Percentiles rank a stretch among this genome's conserved stretches.
Conservation (phyloP, 2,329 filamentous ascomycete species). For the Trichoderma sp. region DNA sequence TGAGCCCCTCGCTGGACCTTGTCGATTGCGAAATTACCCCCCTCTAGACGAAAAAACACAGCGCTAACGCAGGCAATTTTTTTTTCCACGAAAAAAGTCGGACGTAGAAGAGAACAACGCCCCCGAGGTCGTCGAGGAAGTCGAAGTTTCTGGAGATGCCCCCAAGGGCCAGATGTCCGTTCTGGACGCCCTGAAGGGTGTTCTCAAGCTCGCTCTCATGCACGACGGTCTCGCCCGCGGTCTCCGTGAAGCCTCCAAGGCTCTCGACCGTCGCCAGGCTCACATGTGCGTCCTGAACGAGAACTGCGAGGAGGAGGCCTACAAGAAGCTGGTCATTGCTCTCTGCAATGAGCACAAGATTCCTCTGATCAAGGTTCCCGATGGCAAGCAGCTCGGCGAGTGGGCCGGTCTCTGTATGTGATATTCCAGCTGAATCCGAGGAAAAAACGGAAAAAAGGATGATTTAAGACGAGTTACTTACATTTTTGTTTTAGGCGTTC, state of each 20-base stretch:
- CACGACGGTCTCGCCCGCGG: constrained; percentile 99
- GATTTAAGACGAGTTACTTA: constrained; percentile 38
- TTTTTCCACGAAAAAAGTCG: constrained; percentile 64
- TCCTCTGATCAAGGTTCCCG: constrained; percentile 98
- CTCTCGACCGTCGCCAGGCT: constrained; percentile 95
- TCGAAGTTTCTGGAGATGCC: constrained; percentile 93
- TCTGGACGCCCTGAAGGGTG: constrained; percentile 97
- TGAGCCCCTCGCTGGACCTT: constrained; percentile 25
- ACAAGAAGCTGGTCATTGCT: constrained; percentile 99
- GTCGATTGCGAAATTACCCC: constrained; percentile 20
- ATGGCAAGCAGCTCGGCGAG: constrained; percentile 99
- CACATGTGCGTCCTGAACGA: constrained; percentile 99
- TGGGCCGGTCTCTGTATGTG: constrained; percentile 99
- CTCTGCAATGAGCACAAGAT: constrained; percentile 99
- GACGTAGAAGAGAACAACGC: constrained; percentile 99
- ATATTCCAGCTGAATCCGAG: not conserved
- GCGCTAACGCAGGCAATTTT: constrained; percentile 34
- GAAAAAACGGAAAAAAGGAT: too few species aligned
- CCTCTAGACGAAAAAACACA: constrained; percentile 13
- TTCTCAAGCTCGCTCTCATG: constrained; percentile 97
- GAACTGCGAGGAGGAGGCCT: constrained; percentile 99
- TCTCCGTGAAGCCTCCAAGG: constrained; percentile 98
- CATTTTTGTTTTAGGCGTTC: constrained; percentile 68
- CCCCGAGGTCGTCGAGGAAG: constrained; percentile 82
- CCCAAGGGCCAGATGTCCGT: constrained; percentile 96